These are phyloP conservation scores for Fusarium sp. DNA, from an alignment of 2,329 filamentous ascomycete genomes.

Conservation along the genomic window DNA sequence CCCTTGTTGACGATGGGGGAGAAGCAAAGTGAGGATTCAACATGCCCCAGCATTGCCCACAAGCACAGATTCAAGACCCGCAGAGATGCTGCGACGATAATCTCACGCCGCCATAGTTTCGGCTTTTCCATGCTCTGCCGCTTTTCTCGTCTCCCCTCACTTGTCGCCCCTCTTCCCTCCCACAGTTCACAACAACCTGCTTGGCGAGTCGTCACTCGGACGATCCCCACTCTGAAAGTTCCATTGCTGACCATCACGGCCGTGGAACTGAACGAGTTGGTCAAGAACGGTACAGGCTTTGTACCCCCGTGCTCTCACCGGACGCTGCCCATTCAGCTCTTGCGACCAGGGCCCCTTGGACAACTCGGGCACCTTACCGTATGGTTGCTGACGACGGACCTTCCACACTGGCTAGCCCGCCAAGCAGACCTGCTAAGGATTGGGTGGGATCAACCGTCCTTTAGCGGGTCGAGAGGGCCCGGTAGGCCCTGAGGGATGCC, in stretches of 20 bases:
- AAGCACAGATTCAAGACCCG: slow-evolving; percentile 11
- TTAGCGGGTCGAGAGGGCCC: slow-evolving; percentile 24
- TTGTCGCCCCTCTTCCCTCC: slow-evolving; percentile 16
- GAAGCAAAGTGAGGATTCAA: slow-evolving; percentile 3
- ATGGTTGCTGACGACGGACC: slow-evolving; percentile 9
- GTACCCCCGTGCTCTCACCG: slow-evolving; percentile 10
- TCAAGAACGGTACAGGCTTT: slow-evolving; percentile 22
- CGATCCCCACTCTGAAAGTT: slow-evolving; percentile 32
- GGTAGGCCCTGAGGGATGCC: slow-evolving; percentile 12
- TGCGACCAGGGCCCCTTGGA: slow-evolving; percentile 24
- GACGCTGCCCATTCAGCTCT: slow-evolving; percentile 9
- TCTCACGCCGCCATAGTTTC: slow-evolving; percentile 17
- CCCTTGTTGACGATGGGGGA: neutral
- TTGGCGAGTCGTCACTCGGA: slow-evolving; percentile 23
- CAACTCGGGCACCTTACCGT: slow-evolving; percentile 23
- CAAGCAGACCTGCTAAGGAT: slow-evolving; percentile 13
- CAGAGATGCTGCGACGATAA: slow-evolving; percentile 10
- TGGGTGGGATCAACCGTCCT: slow-evolving; percentile 29
- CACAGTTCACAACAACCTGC: slow-evolving; percentile 16
- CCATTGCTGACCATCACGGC: slow-evolving; percentile 33
- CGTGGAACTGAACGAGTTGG: slow-evolving; percentile 19
- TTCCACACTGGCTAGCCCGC: slow-evolving; percentile 19
- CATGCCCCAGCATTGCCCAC: slow-evolving; percentile 1
- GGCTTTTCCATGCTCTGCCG: slow-evolving; percentile 16
- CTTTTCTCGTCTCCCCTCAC: slow-evolving; percentile 21